These are phyloP conservation scores for Amaranthus hypochondriacus DNA, from an alignment of 148 eudicot genomes.

Conservation along the genomic window DNA sequence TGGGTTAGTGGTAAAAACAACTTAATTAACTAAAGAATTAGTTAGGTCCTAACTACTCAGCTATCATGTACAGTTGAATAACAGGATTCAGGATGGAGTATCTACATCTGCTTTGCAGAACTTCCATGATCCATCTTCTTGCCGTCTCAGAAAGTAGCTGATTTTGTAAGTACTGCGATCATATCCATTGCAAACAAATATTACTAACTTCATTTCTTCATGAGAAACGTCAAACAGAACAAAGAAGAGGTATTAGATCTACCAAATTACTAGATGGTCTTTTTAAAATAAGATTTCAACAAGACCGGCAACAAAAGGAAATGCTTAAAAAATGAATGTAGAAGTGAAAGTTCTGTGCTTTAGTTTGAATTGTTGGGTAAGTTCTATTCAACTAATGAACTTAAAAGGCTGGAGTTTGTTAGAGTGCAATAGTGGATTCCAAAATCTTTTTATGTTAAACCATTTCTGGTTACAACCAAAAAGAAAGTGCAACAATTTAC, in stretches of 20 bases:
- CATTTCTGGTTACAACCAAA: no score
- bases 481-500: no score
- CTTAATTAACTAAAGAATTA: slow-evolving; percentile 22
- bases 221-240: neutral
- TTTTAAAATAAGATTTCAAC: no score
- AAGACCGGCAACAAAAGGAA: no score
- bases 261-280: no score
- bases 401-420: no score
- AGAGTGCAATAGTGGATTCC: no score
- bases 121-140: slow-evolving; percentile 82
- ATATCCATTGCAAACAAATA: neutral
- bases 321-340: no score
- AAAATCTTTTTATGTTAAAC: no score
- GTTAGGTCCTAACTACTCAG: slow-evolving; percentile 17
- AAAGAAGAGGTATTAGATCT: neutral
- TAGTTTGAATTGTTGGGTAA: no score
- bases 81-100: slow-evolving; percentile 31
- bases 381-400: no score
- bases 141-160: slow-evolving; percentile 60
- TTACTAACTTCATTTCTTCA: neutral
- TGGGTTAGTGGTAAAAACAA: slow-evolving; percentile 24
- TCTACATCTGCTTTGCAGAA: slow-evolving; percentile 70
- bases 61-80: slow-evolving; percentile 10
- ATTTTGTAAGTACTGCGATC: slow-evolving; percentile 75
- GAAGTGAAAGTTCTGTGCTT: no score